Conservation (phyloP, 163 green algal genomes). For the Picocystis sp. region DNA sequence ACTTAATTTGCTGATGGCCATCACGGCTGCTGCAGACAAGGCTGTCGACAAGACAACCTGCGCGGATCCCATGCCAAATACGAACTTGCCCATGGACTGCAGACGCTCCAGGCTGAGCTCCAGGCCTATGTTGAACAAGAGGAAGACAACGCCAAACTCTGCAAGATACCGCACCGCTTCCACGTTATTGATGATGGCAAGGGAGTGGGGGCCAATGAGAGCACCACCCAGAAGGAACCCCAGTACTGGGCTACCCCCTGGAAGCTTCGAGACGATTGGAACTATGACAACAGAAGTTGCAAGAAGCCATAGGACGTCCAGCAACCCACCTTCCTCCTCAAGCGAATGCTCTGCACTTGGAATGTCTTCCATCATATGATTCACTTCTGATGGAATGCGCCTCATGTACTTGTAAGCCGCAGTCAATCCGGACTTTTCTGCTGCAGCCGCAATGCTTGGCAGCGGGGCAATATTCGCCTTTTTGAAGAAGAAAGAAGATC, state of each 20-base stretch:
- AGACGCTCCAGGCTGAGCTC: conserved; percentile 90
- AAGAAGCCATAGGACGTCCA: conserved; percentile 84
- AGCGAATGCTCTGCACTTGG: conserved; percentile 11
- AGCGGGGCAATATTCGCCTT: background rate
- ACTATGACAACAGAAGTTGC: conserved; percentile 68
- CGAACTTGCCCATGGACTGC: conserved; percentile 86
- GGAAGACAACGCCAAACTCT: conserved; percentile 97
- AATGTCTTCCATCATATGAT: conserved; percentile 6
- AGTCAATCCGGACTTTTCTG: conserved; percentile 7
- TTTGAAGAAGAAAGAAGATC: conserved; percentile 1
- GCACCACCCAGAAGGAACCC: conserved; percentile 90
- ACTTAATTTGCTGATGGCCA: conserved; percentile 23
- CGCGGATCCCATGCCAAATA: conserved; percentile 89
- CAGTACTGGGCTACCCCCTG: conserved; percentile 79
- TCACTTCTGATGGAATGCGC: background rate
- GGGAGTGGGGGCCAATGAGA: conserved; percentile 78
- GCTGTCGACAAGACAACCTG: conserved; percentile 61
- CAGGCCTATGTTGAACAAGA: conserved; percentile 99
- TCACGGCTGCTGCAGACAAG: conserved; percentile 26
- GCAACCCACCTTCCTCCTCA: conserved; percentile 44
- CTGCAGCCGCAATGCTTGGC: conserved; percentile 11
- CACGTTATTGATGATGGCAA: conserved; percentile 81
- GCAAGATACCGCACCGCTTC: conserved; percentile 47
- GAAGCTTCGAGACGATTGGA: conserved; percentile 69
- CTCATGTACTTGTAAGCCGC: background rate